These are phyloP conservation scores for Ophiorrhiza pumila DNA, from an alignment of 257 asterid species.

Conservation along the genomic window DNA sequence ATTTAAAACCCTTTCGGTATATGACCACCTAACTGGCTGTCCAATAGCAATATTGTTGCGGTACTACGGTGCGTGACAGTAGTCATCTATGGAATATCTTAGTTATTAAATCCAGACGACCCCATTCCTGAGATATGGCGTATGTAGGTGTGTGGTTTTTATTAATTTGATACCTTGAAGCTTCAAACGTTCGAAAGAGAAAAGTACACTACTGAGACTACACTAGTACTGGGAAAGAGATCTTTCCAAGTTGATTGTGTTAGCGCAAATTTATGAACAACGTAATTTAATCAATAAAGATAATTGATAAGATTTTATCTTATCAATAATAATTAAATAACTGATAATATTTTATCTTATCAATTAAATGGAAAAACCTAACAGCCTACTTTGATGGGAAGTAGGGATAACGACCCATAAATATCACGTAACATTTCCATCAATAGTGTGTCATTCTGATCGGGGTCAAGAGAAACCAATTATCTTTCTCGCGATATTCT, in stretches of 20 bases:
- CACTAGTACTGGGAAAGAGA: background rate
- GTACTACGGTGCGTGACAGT: background rate
- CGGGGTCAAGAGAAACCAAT: no score
- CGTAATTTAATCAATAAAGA: no score
- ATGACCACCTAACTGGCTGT: slow-evolving; percentile 16
- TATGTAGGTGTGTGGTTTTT: background rate
- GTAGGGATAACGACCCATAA: no score
- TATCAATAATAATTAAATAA: no score
- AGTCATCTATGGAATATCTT: background rate
- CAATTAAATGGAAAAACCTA: no score
- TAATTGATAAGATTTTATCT: no score
- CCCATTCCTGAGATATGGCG: background rate
- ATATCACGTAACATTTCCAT: no score
- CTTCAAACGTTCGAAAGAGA: slow-evolving; percentile 1
- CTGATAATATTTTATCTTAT: no score
- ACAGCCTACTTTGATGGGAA: no score
- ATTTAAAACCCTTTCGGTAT: background rate
- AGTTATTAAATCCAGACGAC: slow-evolving; percentile 4
- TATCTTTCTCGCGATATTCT: no score
- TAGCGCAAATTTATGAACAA: no score
- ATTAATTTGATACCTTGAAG: background rate
- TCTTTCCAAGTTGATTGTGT: slow-evolving; percentile 36
- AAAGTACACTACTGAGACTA: background rate
- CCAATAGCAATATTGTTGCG: background rate
- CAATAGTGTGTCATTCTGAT: no score